Base-by-base conservation (phyloP, 2,329 filamentous ascomycete species). In the Aspergillus brasiliensis region DNA sequence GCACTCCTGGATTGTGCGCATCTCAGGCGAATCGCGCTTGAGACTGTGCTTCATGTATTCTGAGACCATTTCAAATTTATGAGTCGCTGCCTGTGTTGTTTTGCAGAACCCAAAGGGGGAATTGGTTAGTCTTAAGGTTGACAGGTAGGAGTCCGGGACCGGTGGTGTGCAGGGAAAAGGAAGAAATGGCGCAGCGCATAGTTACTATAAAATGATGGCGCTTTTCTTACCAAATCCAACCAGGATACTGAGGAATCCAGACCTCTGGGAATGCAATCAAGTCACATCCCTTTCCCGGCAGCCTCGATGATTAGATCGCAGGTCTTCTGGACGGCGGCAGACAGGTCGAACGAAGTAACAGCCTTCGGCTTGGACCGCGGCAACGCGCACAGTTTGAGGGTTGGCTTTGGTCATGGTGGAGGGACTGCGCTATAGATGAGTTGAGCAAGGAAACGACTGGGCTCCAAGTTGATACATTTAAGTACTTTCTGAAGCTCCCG, bases 261-360 rank as follows among this genome's bases (percentile, higher is more conserved):
- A 78, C 75, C 68, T 83, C 80, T 0, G 81, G 79, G 57, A 83
- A 83, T 0, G 77, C 79, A 2, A 87, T 67, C 2, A 87, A 56
- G 84, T 79, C 6, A 83, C 82, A 3, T n/a, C 80, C 82, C 51
- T 81, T 79, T 13, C 71, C 62, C 1, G 80, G 27, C 80, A 1
- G 85, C 85, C 64, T 84, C 80, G 56, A 78, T 72, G 64, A 88
- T 85, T 56, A 86, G 75, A 2, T 71, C 69, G 65, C 82, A 82
- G 8, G 83, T 84, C 69, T 87, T 87, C 2, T 78, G 69, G 1
- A 87, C 80, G 11, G 51, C 57, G 8, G 46, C 60, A n/a, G 60
- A 37, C 8, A 64, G 34, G 23, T 62, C 57, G 28, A 40, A 17
- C 57, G 28, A 40, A 17, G 31, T 84, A 87, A 2, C 77, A 78